Conservation (phyloP, 176 grass and related monocot genomes). For the Carex cristatella region DNA sequence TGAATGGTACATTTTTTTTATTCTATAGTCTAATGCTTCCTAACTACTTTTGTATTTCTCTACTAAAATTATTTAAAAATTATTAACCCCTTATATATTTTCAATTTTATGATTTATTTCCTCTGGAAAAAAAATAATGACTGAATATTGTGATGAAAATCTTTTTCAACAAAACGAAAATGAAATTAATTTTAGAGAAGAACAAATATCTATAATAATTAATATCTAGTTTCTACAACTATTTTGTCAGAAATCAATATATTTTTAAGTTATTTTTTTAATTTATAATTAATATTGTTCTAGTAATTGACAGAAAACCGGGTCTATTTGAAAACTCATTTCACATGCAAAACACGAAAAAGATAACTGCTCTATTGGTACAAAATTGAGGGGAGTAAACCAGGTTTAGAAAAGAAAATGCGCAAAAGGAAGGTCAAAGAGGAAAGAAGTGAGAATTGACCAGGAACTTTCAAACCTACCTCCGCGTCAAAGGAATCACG, state of each 20-base stretch:
- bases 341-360: background rate
- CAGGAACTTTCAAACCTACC: constrained; percentile 52
- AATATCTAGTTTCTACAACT: background rate
- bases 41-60: background rate
- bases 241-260: background rate
- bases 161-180: no score
- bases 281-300: background rate
- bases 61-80: background rate
- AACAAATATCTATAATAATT: background rate
- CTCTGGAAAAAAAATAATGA: no score
- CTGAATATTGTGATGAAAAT: no score
- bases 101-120: no score
- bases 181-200: background rate
- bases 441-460: constrained; percentile 36
- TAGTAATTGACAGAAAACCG: background rate
- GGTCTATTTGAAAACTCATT: background rate
- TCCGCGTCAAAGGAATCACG: constrained; percentile 34
- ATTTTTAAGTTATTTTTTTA: background rate
- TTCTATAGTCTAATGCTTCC: background rate
- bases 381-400: background rate
- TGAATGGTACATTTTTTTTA: background rate
- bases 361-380: background rate
- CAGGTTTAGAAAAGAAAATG: background rate
- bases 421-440: constrained; percentile 37
- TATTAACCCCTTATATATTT: no score